Base-by-base conservation (phyloP, 2,329 filamentous ascomycete species). In the Xylaria sp. region DNA sequence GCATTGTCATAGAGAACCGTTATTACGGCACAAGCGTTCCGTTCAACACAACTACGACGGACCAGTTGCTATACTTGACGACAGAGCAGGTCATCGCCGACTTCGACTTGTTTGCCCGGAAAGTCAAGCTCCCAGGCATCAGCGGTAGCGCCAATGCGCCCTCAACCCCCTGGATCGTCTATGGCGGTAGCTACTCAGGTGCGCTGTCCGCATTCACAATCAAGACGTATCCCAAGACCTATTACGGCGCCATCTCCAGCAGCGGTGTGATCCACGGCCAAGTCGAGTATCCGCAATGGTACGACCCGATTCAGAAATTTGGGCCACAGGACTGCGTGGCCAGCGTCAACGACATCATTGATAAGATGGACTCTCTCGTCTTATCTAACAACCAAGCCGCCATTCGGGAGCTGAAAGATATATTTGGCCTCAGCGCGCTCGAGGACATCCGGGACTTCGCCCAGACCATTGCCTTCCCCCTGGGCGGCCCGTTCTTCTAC, bases 1-100 rank as follows among this genome's bases (percentile, higher is more conserved):
- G 85, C 14, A 82, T 87, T 2, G 86, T 87, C 67, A 76, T 86
- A 2, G 84, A 86, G 72, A 85, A 86, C 65, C 77, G 84, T n/a
- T 84, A 84, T 69, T 86, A 86, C 71, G 84, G 84, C 27, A 67
- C 82, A 17, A 85, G 83, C 69, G 85, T 78, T 62, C 85, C 85
- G 0, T 84, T 81, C 70, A 80, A 82, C 17, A 80, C 78, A n/a
- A 82, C 81, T 48, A 82, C 82, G 2, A 85, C 84, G 3, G 85
- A 86, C 71, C 77, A 85, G 56, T 70, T 86, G 70, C 74, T 79
- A 12, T 86, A 82, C 70, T 72, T 86, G 66, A 84, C 84, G 4
- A 86, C 82, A 4, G 84, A 85, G 69, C 84, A 86, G 71, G 83
- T 83, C 0, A 82, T 86, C 70, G 85, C 84, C 14, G 85, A 86